phyloP scores from a whole-genome alignment of 805 yeast genomes.

The Candida loeiensis region DNA sequence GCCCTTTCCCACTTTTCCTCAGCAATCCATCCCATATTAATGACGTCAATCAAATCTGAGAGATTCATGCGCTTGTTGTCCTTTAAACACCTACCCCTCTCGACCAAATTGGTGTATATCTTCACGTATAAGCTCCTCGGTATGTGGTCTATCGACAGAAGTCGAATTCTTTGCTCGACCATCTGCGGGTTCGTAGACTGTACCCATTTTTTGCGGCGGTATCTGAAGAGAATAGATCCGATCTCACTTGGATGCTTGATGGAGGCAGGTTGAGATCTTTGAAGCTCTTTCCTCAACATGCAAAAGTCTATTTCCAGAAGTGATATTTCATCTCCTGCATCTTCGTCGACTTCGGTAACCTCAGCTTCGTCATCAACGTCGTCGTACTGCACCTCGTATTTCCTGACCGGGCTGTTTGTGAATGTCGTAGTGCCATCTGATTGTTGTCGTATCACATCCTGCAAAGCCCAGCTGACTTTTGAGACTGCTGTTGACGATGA shows the following conservation, averaged over 20 bases:
- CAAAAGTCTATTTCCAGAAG: slow-evolving; percentile 26
- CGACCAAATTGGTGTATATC: slow-evolving; percentile 67
- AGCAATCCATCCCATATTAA: slow-evolving; percentile 83
- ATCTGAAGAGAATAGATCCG: slow-evolving; percentile 67
- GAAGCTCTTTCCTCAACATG: slow-evolving; percentile 29
- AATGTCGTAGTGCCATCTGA: slow-evolving; percentile 7
- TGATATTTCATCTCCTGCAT: slow-evolving; percentile 12
- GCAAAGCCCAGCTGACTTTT: slow-evolving; percentile 13
- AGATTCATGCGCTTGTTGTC: slow-evolving; percentile 62
- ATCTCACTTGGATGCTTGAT: slow-evolving; percentile 17
- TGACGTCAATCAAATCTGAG: slow-evolving; percentile 63
- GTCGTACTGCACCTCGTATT: background rate
- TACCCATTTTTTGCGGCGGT: slow-evolving; percentile 68
- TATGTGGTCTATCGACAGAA: slow-evolving; percentile 29
- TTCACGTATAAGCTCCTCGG: slow-evolving; percentile 52
- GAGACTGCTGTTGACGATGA: slow-evolving; percentile 13
- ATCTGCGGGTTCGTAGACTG: slow-evolving; percentile 28
- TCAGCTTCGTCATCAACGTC: slow-evolving; percentile 15
- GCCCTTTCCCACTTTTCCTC: slow-evolving; percentile 70
- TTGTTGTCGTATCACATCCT: slow-evolving; percentile 23
- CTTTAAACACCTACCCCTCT: slow-evolving; percentile 64
- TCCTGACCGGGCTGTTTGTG: slow-evolving; percentile 4
- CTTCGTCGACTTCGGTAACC: slow-evolving; percentile 10
- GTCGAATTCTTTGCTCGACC: slow-evolving; percentile 12
- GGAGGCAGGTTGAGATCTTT: slow-evolving; percentile 8